Evolutionary conservation across 2,329 filamentous ascomycete species (phyloP).

Genomic region (Diplodia corticola): DNA sequence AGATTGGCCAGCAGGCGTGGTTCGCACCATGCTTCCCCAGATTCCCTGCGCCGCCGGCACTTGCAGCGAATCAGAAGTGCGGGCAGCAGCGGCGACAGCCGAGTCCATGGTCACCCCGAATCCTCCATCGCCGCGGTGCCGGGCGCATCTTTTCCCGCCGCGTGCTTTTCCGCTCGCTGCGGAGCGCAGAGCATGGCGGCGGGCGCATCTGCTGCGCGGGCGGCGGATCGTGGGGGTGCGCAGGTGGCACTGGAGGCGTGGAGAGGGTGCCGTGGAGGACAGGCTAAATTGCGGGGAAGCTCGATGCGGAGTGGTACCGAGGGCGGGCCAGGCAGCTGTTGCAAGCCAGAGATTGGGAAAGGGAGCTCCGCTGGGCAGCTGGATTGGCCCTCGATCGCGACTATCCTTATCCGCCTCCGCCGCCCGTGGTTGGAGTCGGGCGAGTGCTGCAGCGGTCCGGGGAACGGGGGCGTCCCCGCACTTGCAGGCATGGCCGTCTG

Average conservation of each 20-base stretch:
- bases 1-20: neutral
- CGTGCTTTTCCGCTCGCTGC: neutral
- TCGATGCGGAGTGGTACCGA: neutral
- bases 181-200: neutral
- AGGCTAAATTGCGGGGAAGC: neutral
- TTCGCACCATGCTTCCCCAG: conserved; percentile 3
- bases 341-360: neutral
- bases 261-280: neutral
- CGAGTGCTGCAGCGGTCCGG: neutral
- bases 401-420: conserved; percentile 15
- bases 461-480: neutral
- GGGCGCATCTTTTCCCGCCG: conserved; percentile 7
- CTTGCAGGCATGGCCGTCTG: neutral
- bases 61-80: conserved; percentile 6
- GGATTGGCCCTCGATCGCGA: neutral
- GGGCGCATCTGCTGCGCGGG: neutral
- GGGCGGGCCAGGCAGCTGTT: neutral
- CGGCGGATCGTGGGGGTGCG: neutral
- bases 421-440: neutral
- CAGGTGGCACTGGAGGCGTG: neutral
- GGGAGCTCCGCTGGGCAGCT: neutral
- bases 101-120: neutral
- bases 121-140: neutral
- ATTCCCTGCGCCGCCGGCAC: conserved; percentile 11
- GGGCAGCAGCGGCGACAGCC: conserved; percentile 9